Conservation (phyloP, 805 yeast species). For the Sugiyamaella qingdaonensis region DNA sequence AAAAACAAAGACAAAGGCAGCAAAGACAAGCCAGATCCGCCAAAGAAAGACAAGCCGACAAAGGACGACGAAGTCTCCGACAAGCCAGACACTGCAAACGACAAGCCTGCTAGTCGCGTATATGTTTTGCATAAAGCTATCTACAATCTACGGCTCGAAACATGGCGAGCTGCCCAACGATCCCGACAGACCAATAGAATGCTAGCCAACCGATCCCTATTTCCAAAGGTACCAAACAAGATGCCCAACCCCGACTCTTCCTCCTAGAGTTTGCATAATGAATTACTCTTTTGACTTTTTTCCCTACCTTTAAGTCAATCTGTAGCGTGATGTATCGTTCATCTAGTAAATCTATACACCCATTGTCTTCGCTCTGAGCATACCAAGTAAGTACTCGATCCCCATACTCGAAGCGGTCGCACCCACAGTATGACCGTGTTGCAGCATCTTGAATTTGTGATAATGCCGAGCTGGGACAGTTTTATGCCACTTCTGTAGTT, state of each 20-base stretch:
- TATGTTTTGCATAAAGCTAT: slow-evolving; percentile 41
- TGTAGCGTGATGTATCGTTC: too few relatives aligned
- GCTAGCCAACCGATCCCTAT: slow-evolving; percentile 29
- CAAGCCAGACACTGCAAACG: slow-evolving; percentile 14
- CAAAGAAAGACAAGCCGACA: slow-evolving; percentile 24
- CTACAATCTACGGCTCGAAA: slow-evolving; percentile 38
- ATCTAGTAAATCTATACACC: too few relatives aligned
- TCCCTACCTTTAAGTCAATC: too few relatives aligned
- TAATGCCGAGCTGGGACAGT: too few relatives aligned
- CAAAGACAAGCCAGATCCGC: slow-evolving; percentile 13
- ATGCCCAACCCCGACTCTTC: slow-evolving; percentile 5
- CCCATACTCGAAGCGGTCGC: too few relatives aligned
- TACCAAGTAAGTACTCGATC: too few relatives aligned
- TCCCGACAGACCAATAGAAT: slow-evolving; percentile 30
- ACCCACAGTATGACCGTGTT: too few relatives aligned
- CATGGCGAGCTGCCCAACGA: slow-evolving; percentile 27
- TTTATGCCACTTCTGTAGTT: too few relatives aligned
- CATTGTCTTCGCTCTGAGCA: too few relatives aligned
- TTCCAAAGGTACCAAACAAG: slow-evolving; percentile 35
- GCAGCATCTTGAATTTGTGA: too few relatives aligned
- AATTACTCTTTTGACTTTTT: too few relatives aligned
- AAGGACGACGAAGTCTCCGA: slow-evolving; percentile 26
- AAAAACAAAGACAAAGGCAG: slow-evolving; percentile 18
- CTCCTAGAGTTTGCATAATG: too few relatives aligned
- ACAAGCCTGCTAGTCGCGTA: slow-evolving; percentile 36